Conservation (phyloP, 2,329 filamentous ascomycete species). For the Cladobotryum protrusum region DNA sequence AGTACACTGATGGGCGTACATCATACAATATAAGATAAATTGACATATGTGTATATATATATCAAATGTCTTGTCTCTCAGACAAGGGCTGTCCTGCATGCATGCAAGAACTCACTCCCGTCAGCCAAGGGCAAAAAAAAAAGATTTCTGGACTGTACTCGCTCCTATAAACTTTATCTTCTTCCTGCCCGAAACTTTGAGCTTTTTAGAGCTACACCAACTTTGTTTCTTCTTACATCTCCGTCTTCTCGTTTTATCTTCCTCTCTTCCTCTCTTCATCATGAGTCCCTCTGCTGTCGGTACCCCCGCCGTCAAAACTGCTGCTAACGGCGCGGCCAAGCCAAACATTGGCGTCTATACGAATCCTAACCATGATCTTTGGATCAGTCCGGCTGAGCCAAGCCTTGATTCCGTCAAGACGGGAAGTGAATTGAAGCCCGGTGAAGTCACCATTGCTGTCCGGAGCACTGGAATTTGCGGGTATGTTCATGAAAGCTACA, state of each 20-base stretch:
- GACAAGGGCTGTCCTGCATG: too few species aligned
- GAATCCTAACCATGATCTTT: conserved; percentile 86
- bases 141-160: too few species aligned
- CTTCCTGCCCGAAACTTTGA: too few species aligned
- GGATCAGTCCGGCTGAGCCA: conserved; percentile 75
- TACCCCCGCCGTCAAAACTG: conserved; percentile 14
- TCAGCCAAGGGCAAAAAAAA: too few species aligned
- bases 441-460: conserved; percentile 82
- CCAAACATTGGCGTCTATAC: conserved; percentile 95
- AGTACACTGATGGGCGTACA: too few species aligned
- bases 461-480: conserved; percentile 96
- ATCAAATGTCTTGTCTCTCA: too few species aligned
- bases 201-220: too few species aligned
- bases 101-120: too few species aligned
- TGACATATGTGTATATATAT: too few species aligned
- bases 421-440: conserved; percentile 62
- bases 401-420: conserved; percentile 66
- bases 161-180: too few species aligned
- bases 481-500: conserved; percentile 37
- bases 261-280: conserved; percentile 6
- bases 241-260: background rate
- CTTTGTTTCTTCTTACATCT: background rate
- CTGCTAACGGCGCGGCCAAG: conserved; percentile 40
- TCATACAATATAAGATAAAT: too few species aligned
- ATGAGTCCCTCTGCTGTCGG: conserved; percentile 33